phyloP scores from a whole-genome alignment of 306 rosid genomes.

The Malus orientalis region DNA sequence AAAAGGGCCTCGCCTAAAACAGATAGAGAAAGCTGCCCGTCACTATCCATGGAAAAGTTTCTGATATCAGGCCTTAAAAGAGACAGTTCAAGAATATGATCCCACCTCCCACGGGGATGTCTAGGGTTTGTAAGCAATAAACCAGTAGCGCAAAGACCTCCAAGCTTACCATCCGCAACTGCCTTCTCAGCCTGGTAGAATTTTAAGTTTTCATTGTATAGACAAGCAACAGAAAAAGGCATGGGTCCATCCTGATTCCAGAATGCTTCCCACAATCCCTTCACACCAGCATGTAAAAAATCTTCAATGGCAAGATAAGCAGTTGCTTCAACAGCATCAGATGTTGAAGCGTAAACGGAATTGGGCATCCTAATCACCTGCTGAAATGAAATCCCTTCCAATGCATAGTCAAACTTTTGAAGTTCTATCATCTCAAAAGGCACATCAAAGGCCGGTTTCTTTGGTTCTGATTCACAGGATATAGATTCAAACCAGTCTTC shows the following conservation, averaged over 20 bases:
- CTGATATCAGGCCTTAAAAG: slow-evolving; percentile 75
- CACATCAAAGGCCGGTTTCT: slow-evolving; percentile 59
- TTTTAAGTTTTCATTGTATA: slow-evolving; percentile 61
- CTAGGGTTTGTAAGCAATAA: slow-evolving; percentile 67
- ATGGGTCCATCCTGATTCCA: slow-evolving; percentile 88
- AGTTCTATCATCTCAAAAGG: slow-evolving; percentile 94
- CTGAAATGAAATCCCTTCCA: slow-evolving; percentile 94
- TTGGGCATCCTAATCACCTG: slow-evolving; percentile 91
- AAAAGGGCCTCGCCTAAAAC: slow-evolving; percentile 82
- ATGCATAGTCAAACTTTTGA: slow-evolving; percentile 93
- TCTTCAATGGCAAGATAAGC: slow-evolving; percentile 88
- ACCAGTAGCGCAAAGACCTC: slow-evolving; percentile 80
- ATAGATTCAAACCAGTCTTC: slow-evolving; percentile 72
- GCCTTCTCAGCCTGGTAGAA: slow-evolving; percentile 90
- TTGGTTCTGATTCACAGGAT: slow-evolving; percentile 30
- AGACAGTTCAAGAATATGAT: slow-evolving; percentile 76
- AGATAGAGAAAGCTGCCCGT: slow-evolving; percentile 48
- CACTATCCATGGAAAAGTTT: slow-evolving; percentile 43
- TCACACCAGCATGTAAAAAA: slow-evolving; percentile 85
- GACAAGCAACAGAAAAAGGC: slow-evolving; percentile 86
- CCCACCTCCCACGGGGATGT: slow-evolving; percentile 94
- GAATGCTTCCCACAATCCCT: slow-evolving; percentile 95
- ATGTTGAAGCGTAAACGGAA: slow-evolving; percentile 75
- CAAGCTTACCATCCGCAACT: slow-evolving; percentile 77
- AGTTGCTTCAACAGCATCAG: slow-evolving; percentile 81